phyloP scores from a whole-genome alignment of 306 rosid genomes.

The Casuarina glauca region DNA sequence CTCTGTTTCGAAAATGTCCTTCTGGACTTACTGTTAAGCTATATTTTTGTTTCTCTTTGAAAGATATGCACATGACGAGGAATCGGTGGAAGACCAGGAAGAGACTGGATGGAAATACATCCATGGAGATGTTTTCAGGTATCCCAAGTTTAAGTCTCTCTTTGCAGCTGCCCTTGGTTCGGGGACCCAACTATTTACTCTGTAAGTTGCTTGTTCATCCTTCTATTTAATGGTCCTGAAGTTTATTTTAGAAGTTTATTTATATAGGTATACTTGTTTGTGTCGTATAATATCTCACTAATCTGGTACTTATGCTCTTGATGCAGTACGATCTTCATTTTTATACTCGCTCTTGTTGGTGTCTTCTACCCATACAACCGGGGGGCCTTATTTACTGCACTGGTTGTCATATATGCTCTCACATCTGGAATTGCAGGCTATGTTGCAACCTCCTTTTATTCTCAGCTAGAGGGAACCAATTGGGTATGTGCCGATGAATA shows the following conservation, averaged over 20 bases:
- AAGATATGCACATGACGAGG: conserved; percentile 58
- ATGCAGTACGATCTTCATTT: conserved; percentile 76
- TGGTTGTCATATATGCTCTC: conserved; percentile 86
- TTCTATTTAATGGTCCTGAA: neutral
- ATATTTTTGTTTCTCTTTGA: conserved; percentile 1
- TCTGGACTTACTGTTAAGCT: neutral
- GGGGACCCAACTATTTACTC: conserved; percentile 54
- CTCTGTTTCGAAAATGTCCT: neutral
- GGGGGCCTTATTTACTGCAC: conserved; percentile 84
- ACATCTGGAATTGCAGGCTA: conserved; percentile 97
- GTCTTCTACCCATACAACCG: conserved; percentile 95
- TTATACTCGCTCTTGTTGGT: conserved; percentile 84
- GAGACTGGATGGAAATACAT: conserved; percentile 65
- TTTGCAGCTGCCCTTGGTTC: conserved; percentile 55
- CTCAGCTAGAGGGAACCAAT: conserved; percentile 87
- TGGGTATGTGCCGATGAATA: conserved; percentile 52
- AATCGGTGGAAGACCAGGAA: conserved; percentile 56
- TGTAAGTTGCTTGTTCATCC: conserved; percentile 32
- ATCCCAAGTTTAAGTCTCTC: conserved; percentile 42
- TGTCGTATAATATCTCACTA: neutral
- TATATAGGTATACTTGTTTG: neutral
- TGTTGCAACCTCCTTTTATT: conserved; percentile 80
- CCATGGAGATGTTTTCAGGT: conserved; percentile 57
- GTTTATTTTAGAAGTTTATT: neutral
- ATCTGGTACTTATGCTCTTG: conserved; percentile 15